These are phyloP conservation scores for Pezicula neosporulosa DNA, from an alignment of 2,329 filamentous ascomycete species.

Conservation along the genomic window DNA sequence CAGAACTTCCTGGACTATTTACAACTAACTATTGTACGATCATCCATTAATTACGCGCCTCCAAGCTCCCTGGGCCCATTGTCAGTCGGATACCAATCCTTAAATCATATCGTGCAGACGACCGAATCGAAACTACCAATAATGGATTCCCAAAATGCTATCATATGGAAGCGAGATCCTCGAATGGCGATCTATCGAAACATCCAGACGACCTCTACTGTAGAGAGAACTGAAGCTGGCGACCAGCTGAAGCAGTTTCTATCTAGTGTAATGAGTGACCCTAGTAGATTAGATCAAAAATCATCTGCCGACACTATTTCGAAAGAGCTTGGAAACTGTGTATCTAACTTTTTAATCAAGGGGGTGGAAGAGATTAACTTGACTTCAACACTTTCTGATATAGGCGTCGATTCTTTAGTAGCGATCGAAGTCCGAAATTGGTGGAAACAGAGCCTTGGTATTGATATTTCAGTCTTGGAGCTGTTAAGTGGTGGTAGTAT, in stretches of 20 bases:
- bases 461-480: conserved; percentile 44
- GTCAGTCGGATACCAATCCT: too few species aligned
- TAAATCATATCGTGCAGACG: not conserved
- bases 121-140: not conserved
- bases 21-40: too few species aligned
- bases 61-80: too few species aligned
- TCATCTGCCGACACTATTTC: not conserved
- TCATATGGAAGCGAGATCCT: conserved; percentile 1
- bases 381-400: conserved; percentile 24
- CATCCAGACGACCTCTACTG: not conserved
- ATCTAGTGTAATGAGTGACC: not conserved
- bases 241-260: conserved; percentile 1
- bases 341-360: not conserved
- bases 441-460: conserved; percentile 36
- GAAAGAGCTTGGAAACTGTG: not conserved
- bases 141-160: not conserved
- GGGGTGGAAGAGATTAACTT: conserved; percentile 1
- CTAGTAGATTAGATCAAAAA: not conserved
- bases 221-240: not conserved
- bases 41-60: too few species aligned
- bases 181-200: conserved; percentile 2
- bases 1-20: too few species aligned
- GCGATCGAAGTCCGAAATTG: conserved; percentile 47
- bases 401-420: conserved; percentile 48
- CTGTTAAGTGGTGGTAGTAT: conserved; percentile 33